Conservation (phyloP, 140 eudicot species). For the Flaveria floridana region DNA sequence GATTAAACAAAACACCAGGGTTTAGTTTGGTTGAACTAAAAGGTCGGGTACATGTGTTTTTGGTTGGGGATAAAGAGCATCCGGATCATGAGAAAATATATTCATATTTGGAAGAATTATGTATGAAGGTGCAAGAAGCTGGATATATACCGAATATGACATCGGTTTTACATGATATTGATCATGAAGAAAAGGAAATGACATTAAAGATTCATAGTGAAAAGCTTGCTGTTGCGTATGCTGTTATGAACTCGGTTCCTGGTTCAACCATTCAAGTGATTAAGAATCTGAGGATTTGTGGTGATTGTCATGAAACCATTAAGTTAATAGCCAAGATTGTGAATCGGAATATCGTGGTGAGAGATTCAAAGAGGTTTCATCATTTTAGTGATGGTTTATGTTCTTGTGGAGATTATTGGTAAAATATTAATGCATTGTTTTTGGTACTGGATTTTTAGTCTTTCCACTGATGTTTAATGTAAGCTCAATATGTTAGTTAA, state of each 20-base stretch:
- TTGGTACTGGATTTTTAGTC: background rate
- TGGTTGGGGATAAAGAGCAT: slow-evolving; percentile 81
- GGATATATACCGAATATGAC: slow-evolving; percentile 69
- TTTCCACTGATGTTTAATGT: background rate
- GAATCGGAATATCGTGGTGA: slow-evolving; percentile 58
- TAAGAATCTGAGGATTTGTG: slow-evolving; percentile 76
- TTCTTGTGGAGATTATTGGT: slow-evolving; percentile 76
- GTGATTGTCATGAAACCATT: slow-evolving; percentile 68
- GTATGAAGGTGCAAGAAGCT: slow-evolving; percentile 54
- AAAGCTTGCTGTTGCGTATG: slow-evolving; percentile 77
- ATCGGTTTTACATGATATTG: slow-evolving; percentile 65
- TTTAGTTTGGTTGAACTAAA: slow-evolving; percentile 74
- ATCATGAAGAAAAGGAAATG: slow-evolving; percentile 72
- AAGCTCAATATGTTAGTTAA: no score
- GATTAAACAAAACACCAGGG: slow-evolving; percentile 80
- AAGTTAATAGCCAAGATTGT: slow-evolving; percentile 64
- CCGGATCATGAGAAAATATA: slow-evolving; percentile 56
- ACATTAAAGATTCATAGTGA: slow-evolving; percentile 68
- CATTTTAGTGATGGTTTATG: slow-evolving; percentile 64
- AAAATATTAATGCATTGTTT: background rate
- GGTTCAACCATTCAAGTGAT: slow-evolving; percentile 63
- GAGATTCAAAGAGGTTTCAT: slow-evolving; percentile 76
- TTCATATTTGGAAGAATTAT: slow-evolving; percentile 53
- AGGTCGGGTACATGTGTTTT: slow-evolving; percentile 74
- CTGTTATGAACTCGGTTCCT: slow-evolving; percentile 68